Evolutionary conservation across 2,329 filamentous ascomycete species (phyloP).

Genomic region (Sporothrix pallida): DNA sequence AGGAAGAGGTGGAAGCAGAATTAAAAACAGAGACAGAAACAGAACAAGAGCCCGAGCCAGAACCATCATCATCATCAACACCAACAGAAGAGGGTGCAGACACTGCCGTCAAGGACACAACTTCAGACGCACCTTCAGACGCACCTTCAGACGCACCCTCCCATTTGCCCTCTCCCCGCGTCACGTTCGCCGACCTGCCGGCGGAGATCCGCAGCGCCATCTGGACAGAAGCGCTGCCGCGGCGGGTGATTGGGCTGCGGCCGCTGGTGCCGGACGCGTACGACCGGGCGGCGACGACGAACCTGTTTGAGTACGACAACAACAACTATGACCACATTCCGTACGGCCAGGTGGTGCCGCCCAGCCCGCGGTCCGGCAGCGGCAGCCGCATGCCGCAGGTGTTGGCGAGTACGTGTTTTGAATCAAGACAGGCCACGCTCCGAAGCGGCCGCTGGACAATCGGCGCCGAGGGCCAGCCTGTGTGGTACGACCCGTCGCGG

Average conservation of each 20-base stretch:
- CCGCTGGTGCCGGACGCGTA: not conserved
- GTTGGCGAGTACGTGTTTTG: conserved; percentile 27
- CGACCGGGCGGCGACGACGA: not conserved
- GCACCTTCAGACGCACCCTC: not conserved
- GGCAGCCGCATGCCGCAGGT: conserved; percentile 23
- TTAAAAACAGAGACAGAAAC: not conserved
- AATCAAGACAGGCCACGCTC: conserved; percentile 13
- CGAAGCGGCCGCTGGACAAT: conserved; percentile 27
- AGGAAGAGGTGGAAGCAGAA: no score
- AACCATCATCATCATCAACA: not conserved
- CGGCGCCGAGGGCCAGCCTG: conserved; percentile 23
- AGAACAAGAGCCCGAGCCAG: not conserved
- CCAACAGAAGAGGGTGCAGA: not conserved
- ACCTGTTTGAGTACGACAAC: not conserved
- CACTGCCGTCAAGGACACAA: not conserved
- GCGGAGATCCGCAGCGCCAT: conserved; percentile 30
- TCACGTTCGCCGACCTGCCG: conserved; percentile 28
- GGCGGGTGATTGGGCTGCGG: conserved; percentile 32
- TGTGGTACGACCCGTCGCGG: conserved; percentile 31
- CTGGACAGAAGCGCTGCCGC: conserved; percentile 29
- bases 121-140: not conserved
- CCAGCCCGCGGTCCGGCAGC: not conserved
- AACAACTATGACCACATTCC: not conserved
- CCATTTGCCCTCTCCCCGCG: no score
- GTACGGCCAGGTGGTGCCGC: not conserved